phyloP scores from a whole-genome alignment of 2,329 filamentous ascomycete species.

The Epichloe typhina region DNA sequence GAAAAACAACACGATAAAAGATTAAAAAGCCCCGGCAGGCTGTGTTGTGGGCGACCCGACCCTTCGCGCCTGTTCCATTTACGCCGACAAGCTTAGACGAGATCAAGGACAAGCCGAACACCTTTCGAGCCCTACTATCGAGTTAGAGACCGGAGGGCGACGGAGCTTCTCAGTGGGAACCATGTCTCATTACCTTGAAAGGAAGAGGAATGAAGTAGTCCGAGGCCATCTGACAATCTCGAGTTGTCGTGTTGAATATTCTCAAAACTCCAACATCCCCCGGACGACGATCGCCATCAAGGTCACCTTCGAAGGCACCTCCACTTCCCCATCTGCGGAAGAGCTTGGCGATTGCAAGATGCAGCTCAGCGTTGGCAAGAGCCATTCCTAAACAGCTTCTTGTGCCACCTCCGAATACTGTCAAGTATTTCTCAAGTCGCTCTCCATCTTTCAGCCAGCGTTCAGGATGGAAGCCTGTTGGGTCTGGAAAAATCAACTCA shows the following conservation, averaged over 20 bases:
- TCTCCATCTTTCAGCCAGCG: constrained; percentile 21
- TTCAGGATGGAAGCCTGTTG: constrained; percentile 21
- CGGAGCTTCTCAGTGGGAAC: too few relatives aligned
- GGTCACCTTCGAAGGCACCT: constrained; percentile 17
- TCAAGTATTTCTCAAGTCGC: constrained; percentile 20
- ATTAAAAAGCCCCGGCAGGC: too few relatives aligned
- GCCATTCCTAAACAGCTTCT: constrained; percentile 24
- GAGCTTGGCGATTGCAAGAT: constrained; percentile 22
- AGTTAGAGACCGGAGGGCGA: background rate
- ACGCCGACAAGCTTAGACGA: background rate
- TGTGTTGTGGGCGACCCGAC: background rate
- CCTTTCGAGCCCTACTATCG: constrained; percentile 19
- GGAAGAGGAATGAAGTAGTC: constrained; percentile 27
- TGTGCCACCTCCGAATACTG: constrained; percentile 22
- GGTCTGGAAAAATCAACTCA: constrained; percentile 19
- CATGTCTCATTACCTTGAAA: constrained; percentile 17
- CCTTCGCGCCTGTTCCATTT: too few relatives aligned
- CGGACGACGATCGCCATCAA: constrained; percentile 18
- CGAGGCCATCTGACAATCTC: constrained; percentile 23
- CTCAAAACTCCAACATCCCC: constrained; percentile 22
- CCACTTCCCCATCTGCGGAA: constrained; percentile 25
- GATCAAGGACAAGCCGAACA: constrained; percentile 20
- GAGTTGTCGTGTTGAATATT: constrained; percentile 22
- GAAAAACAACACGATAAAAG: too few relatives aligned
- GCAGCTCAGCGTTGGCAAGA: constrained; percentile 26